Percentiles rank a stretch among this genome's conserved stretches.
phyloP scores from a whole-genome alignment of 441 rosid genomes.

The Brassica hybrid region DNA sequence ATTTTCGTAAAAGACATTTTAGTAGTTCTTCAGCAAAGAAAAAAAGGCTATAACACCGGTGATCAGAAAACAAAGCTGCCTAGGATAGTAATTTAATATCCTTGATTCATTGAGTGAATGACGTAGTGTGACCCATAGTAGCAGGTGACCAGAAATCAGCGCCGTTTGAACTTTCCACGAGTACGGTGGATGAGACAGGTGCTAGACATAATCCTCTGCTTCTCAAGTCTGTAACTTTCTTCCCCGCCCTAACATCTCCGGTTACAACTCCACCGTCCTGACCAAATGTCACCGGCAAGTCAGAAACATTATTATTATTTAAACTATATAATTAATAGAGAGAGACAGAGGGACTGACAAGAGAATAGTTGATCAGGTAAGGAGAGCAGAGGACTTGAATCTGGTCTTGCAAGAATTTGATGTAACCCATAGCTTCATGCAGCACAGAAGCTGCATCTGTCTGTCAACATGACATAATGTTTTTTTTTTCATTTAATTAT shows the following conservation, averaged over 20 bases:
- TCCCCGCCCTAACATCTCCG: conserved; percentile 44
- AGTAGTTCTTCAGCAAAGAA: conserved; percentile 13
- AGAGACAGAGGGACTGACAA: conserved; percentile 45
- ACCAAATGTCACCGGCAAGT: conserved; percentile 22
- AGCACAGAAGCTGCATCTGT: conserved; percentile 92
- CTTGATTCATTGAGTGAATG: conserved; percentile 39
- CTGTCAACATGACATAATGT: conserved; percentile 47
- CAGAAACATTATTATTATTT: background rate
- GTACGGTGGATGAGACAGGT: conserved; percentile 66
- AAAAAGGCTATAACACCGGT: conserved; percentile 12
- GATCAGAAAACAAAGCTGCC: background rate
- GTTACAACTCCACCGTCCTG: conserved; percentile 32
- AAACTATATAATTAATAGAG: background rate
- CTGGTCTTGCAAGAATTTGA: conserved; percentile 91
- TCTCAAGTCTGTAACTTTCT: conserved; percentile 57
- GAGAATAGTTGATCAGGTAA: conserved; percentile 58
- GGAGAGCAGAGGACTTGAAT: conserved; percentile 86
- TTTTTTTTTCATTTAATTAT: background rate
- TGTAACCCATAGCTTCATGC: conserved; percentile 96
- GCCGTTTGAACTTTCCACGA: conserved; percentile 69
- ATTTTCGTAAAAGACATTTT: background rate
- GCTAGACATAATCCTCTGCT: conserved; percentile 86
- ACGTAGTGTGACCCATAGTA: conserved; percentile 43
- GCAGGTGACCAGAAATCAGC: conserved; percentile 94
- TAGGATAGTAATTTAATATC: conserved; percentile 17